Evolutionary conservation across 176 grass and related monocot species (phyloP).

Genomic region (Eleusine coracana): DNA sequence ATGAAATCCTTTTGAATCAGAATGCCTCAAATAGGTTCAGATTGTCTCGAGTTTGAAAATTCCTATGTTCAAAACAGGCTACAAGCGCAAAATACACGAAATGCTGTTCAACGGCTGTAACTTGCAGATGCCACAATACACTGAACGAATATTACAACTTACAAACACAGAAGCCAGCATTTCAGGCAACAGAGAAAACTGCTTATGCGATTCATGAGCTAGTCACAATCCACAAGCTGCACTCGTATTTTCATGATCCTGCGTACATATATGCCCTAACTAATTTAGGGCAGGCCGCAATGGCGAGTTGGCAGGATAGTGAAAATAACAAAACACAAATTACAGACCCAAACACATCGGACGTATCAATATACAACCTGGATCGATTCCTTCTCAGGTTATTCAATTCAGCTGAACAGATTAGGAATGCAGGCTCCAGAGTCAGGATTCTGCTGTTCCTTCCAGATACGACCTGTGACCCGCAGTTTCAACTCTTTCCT

Average conservation of each 20-base stretch:
- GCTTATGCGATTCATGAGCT: conserved; percentile 34
- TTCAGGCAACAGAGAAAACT: background rate
- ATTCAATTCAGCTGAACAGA: conserved; percentile 62
- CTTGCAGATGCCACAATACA: background rate
- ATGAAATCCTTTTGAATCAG: background rate
- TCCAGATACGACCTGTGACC: conserved; percentile 93
- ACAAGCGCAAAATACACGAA: background rate
- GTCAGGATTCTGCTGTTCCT: conserved; percentile 74
- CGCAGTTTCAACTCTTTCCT: conserved; percentile 92
- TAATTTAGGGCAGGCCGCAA: conserved; percentile 40
- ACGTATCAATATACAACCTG: conserved; percentile 32
- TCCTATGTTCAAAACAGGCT: background rate
- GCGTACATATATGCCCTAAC: conserved; percentile 22
- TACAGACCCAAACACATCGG: conserved; percentile 9
- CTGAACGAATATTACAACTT: background rate
- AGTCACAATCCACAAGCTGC: conserved; percentile 19
- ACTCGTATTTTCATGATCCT: conserved; percentile 39
- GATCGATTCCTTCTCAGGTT: background rate
- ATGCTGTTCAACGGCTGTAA: background rate
- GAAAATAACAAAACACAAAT: conserved; percentile 27
- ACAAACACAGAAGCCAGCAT: conserved; percentile 8
- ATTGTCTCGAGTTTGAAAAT: too few relatives aligned
- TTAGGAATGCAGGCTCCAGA: conserved; percentile 74
- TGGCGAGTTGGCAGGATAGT: conserved; percentile 15
- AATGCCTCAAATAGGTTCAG: too few relatives aligned